phyloP scores from a whole-genome alignment of 352 stramenopile species.

The Globisporangium carolinianum region DNA sequence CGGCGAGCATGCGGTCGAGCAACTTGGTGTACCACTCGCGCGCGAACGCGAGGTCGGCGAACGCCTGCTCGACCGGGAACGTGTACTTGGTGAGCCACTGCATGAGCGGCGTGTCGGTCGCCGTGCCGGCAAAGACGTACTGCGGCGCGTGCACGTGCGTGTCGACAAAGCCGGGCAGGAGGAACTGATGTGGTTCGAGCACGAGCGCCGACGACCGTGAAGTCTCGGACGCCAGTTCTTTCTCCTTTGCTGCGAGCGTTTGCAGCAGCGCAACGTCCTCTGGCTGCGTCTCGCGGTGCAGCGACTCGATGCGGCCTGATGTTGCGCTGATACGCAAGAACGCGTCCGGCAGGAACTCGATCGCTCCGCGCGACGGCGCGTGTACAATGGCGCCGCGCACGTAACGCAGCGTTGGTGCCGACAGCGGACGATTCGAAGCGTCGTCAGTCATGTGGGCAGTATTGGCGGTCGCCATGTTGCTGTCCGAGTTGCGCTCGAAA shows the following conservation, averaged over 20 bases:
- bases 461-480: background rate
- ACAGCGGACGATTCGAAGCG: background rate
- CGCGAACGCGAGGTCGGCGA: slow-evolving; percentile 48
- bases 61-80: slow-evolving; percentile 81
- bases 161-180: slow-evolving; percentile 89
- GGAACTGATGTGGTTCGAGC: slow-evolving; percentile 38
- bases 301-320: slow-evolving; percentile 28
- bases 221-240: background rate
- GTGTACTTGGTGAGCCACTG: slow-evolving; percentile 89
- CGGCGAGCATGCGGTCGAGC: slow-evolving; percentile 59
- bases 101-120: slow-evolving; percentile 87
- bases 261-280: slow-evolving; percentile 17
- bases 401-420: slow-evolving; percentile 14
- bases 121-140: slow-evolving; percentile 85
- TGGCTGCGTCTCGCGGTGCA: slow-evolving; percentile 27
- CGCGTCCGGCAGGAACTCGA: slow-evolving; percentile 39
- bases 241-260: background rate
- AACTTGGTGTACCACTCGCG: slow-evolving; percentile 61
- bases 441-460: background rate
- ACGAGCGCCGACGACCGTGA: slow-evolving; percentile 5
- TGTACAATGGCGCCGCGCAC: slow-evolving; percentile 41
- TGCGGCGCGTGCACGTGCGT: slow-evolving; percentile 90
- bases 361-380: slow-evolving; percentile 23
- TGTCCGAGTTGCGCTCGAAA: background rate
- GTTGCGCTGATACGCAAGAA: slow-evolving; percentile 29